Evolutionary conservation across 306 rosid species (phyloP).

Genomic region (Trifolium dubium): DNA sequence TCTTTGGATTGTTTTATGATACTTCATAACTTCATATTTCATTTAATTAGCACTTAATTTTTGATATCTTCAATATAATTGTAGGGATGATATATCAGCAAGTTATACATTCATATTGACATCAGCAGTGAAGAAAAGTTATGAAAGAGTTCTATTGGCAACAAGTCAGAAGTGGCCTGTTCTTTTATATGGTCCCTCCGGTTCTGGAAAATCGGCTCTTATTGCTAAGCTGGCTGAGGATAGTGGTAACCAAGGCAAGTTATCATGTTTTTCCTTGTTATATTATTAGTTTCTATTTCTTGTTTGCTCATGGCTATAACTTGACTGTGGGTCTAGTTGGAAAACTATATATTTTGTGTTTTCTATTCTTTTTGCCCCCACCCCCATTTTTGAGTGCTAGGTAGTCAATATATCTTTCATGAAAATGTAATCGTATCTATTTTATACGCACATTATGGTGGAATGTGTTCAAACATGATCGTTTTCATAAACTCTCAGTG

Average conservation of each 20-base stretch:
- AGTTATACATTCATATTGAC: slow-evolving; percentile 64
- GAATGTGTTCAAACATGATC: neutral
- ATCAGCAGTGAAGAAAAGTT: slow-evolving; percentile 65
- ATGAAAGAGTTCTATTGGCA: slow-evolving; percentile 71
- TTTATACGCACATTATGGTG: slow-evolving; percentile 20
- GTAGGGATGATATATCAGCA: slow-evolving; percentile 54
- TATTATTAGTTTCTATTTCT: neutral
- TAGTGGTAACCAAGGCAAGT: slow-evolving; percentile 56
- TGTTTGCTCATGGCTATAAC: slow-evolving; percentile 12
- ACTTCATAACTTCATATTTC: slow-evolving; percentile 24
- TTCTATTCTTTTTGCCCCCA: neutral
- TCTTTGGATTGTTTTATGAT: neutral
- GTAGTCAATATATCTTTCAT: slow-evolving; percentile 9
- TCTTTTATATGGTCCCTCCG: slow-evolving; percentile 83
- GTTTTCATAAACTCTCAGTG: slow-evolving; percentile 19
- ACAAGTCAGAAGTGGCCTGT: slow-evolving; percentile 87
- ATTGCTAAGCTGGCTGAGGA: slow-evolving; percentile 70
- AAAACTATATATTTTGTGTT: neutral
- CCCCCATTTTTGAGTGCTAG: neutral
- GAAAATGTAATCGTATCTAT: neutral
- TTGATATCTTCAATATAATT: slow-evolving; percentile 38
- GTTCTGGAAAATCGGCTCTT: slow-evolving; percentile 90
- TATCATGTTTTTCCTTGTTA: neutral
- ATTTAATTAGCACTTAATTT: slow-evolving; percentile 23
- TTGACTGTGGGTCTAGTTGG: slow-evolving; percentile 29